Percentiles rank a stretch among this genome's conserved stretches.
These are phyloP conservation scores for Talaromyces piceae DNA, from an alignment of 2,329 filamentous ascomycete genomes.

Conservation along the genomic window DNA sequence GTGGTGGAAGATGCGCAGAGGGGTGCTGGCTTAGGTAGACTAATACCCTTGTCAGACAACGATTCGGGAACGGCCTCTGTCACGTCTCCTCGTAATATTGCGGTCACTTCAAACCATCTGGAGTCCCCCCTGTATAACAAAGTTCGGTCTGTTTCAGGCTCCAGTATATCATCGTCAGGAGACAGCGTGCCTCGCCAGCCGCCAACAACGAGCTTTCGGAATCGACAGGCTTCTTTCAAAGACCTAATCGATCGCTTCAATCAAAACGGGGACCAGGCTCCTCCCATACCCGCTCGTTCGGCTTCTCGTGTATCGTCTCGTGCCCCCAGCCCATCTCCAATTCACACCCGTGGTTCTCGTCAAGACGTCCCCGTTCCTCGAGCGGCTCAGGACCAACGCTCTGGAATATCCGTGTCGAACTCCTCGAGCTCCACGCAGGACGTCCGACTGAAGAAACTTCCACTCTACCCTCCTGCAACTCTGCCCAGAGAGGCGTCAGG, in stretches of 20 bases:
- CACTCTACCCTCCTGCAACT: background rate
- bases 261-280: conserved; percentile 46
- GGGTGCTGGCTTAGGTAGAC: conserved; percentile 18
- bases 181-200: conserved; percentile 14
- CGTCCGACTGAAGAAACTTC: background rate
- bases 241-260: conserved; percentile 76
- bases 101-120: conserved; percentile 16
- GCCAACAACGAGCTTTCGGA: conserved; percentile 18
- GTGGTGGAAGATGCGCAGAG: conserved; percentile 22
- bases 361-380: conserved; percentile 14
- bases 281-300: conserved; percentile 33
- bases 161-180: conserved; percentile 15
- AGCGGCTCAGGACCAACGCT: conserved; percentile 14
- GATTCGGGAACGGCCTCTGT: conserved; percentile 18
- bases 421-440: conserved; percentile 8
- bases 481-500: background rate
- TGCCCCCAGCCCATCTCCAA: conserved; percentile 28
- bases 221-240: conserved; percentile 62
- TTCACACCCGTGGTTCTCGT: conserved; percentile 17
- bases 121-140: conserved; percentile 19
- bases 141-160: conserved; percentile 27
- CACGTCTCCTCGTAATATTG: conserved; percentile 10
- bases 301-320: conserved; percentile 27
- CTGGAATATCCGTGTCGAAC: conserved; percentile 14
- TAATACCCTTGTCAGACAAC: conserved; percentile 15